Evolutionary conservation across 176 grass and related monocot species (phyloP).

Genomic region (Juncus inflexus): DNA sequence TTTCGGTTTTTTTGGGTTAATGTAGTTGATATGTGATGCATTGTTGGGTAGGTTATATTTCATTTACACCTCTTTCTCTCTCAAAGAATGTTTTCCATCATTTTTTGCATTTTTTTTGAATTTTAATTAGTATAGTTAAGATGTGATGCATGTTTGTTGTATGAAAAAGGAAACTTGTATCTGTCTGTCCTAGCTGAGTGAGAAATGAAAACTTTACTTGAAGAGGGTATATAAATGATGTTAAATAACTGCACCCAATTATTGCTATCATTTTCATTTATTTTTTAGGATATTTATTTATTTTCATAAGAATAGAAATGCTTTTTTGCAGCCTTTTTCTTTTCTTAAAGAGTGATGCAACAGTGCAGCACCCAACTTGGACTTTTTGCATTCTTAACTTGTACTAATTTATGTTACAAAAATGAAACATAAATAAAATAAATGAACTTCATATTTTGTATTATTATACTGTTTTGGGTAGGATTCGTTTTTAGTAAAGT

Average conservation of each 20-base stretch:
- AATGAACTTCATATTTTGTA: background rate
- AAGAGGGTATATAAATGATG: constrained; percentile 33
- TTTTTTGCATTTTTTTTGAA: background rate
- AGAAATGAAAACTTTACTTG: constrained; percentile 5
- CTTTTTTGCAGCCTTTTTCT: constrained; percentile 30
- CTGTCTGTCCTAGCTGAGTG: constrained; percentile 7
- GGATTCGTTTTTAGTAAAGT: constrained; percentile 3
- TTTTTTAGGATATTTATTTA: background rate
- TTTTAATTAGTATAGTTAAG: constrained; percentile 22
- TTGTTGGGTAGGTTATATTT: constrained; percentile 7
- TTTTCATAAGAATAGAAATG: constrained; percentile 37
- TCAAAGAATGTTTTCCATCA: background rate
- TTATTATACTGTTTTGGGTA: constrained; percentile 9
- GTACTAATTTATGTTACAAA: background rate
- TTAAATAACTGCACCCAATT: constrained; percentile 34
- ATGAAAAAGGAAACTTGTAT: constrained; percentile 47
- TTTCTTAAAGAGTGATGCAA: constrained; percentile 34
- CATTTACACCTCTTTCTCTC: background rate
- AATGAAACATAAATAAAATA: background rate
- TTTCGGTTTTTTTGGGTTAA: constrained; percentile 12
- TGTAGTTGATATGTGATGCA: constrained; percentile 37
- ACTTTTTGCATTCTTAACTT: constrained; percentile 14
- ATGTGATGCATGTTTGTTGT: constrained; percentile 47
- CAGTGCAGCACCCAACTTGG: constrained; percentile 8
- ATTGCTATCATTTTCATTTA: too few relatives aligned